Conservation (phyloP, 1,139 yeast genomes). For the Zygosaccharomyces pseudobailii region DNA sequence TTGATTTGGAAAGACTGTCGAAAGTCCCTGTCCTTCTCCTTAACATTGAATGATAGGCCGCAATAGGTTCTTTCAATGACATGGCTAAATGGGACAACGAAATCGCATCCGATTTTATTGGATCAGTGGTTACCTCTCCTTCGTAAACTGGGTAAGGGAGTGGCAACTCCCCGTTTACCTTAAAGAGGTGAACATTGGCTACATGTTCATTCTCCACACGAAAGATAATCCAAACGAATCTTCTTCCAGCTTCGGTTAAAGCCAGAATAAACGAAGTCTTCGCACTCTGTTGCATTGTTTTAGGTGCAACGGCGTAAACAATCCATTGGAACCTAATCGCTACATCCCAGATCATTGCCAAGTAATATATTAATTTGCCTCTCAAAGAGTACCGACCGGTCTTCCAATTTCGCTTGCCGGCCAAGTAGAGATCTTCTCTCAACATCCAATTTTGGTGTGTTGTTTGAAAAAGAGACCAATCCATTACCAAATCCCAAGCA, state of each 20-base stretch:
- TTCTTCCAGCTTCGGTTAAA: constrained; percentile 69
- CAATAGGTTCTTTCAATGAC: constrained; percentile 17
- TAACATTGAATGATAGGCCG: constrained; percentile 22
- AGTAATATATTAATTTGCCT: constrained; percentile 58
- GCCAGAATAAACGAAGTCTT: constrained; percentile 84
- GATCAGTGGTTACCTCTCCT: constrained; percentile 11
- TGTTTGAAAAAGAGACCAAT: constrained; percentile 81
- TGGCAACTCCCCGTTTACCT: constrained; percentile 84
- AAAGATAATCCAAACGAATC: constrained; percentile 85
- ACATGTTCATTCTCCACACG: constrained; percentile 96
- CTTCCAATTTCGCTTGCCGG: constrained; percentile 35
- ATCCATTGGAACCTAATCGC: constrained; percentile 85
- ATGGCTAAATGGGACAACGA: constrained; percentile 9
- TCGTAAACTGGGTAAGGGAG: constrained; percentile 60
- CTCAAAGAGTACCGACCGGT: constrained; percentile 38
- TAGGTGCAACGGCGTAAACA: constrained; percentile 64
- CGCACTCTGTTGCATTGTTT: constrained; percentile 83
- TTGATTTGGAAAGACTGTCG: constrained; percentile 51
- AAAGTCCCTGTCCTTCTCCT: constrained; percentile 38
- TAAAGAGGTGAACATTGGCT: constrained; percentile 74
- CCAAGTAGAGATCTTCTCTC: constrained; percentile 56
- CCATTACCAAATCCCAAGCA: constrained; percentile 91
- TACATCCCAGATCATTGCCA: constrained; percentile 69
- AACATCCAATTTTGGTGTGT: constrained; percentile 55
- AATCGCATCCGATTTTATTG: constrained; percentile 8